phyloP scores from a whole-genome alignment of 2,329 filamentous ascomycete species.

The Fusarium multiceps region DNA sequence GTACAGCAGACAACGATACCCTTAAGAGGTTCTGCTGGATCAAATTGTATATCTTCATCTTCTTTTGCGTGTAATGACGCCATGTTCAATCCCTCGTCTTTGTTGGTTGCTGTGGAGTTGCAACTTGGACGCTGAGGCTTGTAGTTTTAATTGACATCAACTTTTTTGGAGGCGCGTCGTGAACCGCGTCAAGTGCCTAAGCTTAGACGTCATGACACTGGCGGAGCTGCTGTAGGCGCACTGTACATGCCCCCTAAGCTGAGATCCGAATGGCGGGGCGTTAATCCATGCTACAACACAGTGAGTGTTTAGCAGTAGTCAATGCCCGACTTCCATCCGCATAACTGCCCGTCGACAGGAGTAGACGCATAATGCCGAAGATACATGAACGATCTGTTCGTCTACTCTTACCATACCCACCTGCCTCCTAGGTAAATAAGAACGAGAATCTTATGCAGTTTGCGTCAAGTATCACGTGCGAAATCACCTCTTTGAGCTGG shows the following conservation, averaged over 20 bases:
- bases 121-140: slow-evolving; percentile 19
- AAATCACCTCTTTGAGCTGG: slow-evolving; percentile 9
- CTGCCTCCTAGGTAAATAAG: not conserved
- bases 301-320: not conserved
- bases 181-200: slow-evolving; percentile 43
- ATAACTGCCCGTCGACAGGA: not conserved
- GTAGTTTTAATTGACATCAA: slow-evolving; percentile 32
- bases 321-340: too few species aligned
- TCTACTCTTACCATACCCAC: not conserved
- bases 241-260: not conserved
- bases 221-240: slow-evolving; percentile 5
- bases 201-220: slow-evolving; percentile 34
- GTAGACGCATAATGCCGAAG: not conserved
- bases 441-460: not conserved
- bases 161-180: slow-evolving; percentile 42
- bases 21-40: slow-evolving; percentile 72
- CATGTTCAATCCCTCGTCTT: slow-evolving; percentile 41
- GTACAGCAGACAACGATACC: slow-evolving; percentile 89
- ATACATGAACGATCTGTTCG: not conserved
- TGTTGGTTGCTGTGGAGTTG: slow-evolving; percentile 29
- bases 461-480: slow-evolving; percentile 8
- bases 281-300: not conserved
- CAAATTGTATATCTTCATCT: slow-evolving; percentile 53
- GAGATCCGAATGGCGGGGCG: not conserved
- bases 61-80: slow-evolving; percentile 43